These are phyloP conservation scores for Carex arenaria DNA, from an alignment of 202 grass and related monocot species.

Conservation along the genomic window DNA sequence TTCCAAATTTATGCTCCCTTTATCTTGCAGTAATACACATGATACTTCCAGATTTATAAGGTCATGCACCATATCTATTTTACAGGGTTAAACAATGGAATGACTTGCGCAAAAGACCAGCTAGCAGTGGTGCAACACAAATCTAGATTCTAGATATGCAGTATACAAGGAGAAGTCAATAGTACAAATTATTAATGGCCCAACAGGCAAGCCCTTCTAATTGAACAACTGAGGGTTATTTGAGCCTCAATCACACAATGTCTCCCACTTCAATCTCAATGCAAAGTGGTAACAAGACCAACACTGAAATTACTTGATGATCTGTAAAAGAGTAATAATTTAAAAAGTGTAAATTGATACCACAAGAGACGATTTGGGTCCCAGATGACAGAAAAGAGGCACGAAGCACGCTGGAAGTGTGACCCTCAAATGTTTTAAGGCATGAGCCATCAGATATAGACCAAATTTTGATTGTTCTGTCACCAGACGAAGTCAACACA, in stretches of 20 bases:
- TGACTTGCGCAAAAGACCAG: neutral
- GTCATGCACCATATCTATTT: neutral
- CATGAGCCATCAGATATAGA: slow-evolving; percentile 78
- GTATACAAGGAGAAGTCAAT: neutral
- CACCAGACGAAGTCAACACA: slow-evolving; percentile 89
- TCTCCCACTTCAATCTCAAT: neutral
- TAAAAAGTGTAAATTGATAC: slow-evolving; percentile 33
- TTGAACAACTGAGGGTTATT: neutral
- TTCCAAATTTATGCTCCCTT: neutral
- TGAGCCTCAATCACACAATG: neutral
- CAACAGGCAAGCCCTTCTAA: neutral
- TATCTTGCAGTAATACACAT: neutral
- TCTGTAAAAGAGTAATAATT: neutral
- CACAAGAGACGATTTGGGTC: slow-evolving; percentile 81
- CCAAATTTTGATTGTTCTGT: slow-evolving; percentile 94
- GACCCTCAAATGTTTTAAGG: slow-evolving; percentile 96
- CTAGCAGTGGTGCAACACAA: neutral
- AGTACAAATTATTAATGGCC: neutral
- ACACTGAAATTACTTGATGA: neutral
- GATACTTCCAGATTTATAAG: neutral
- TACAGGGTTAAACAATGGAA: neutral
- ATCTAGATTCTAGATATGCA: neutral
- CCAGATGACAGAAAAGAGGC: slow-evolving; percentile 79
- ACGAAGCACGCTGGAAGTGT: slow-evolving; percentile 78
- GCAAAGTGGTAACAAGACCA: slow-evolving; percentile 10